phyloP scores from a whole-genome alignment of 2,329 filamentous ascomycete species.

The Stemphylium lycopersici region DNA sequence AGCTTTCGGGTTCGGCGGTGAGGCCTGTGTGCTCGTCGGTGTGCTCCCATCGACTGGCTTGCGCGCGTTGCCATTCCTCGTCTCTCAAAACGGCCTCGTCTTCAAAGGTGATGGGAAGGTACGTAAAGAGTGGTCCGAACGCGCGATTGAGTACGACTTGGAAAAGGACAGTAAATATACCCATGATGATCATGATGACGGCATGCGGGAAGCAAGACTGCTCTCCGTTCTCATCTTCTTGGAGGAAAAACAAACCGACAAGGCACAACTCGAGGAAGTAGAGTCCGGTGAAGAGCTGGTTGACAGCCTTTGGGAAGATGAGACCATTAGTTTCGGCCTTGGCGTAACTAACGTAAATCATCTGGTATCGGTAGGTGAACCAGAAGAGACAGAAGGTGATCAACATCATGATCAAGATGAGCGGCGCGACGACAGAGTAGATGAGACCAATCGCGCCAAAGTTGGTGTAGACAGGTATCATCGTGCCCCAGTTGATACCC shows the following conservation, averaged over 20 bases:
- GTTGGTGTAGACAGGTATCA: conserved; percentile 96
- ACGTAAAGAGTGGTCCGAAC: conserved; percentile 84
- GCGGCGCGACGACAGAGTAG: conserved; percentile 85
- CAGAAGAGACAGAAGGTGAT: conserved; percentile 91
- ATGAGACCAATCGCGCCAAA: conserved; percentile 91
- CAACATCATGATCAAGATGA: conserved; percentile 92
- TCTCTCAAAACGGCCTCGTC: conserved; percentile 94
- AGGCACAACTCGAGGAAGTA: conserved; percentile 94
- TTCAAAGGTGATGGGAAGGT: conserved; percentile 92
- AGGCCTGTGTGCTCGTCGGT: conserved; percentile 56
- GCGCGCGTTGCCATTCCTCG: conserved; percentile 81
- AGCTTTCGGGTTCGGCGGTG: conserved; percentile 41
- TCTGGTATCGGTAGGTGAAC: conserved; percentile 95
- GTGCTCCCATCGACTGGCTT: conserved; percentile 70
- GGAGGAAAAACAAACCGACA: conserved; percentile 87
- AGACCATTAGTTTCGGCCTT: conserved; percentile 90
- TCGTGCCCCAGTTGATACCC: conserved; percentile 84
- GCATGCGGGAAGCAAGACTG: conserved; percentile 75
- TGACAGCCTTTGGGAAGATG: conserved; percentile 89
- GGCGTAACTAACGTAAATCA: conserved; percentile 92
- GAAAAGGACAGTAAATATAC: conserved; percentile 74
- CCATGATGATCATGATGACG: conserved; percentile 79
- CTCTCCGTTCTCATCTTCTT: conserved; percentile 61
- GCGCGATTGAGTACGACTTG: conserved; percentile 82
- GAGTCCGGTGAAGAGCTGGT: conserved; percentile 91